Evolutionary conservation across 2,329 filamentous ascomycete species (phyloP), one percentile per base, ranked within the genome.

Genomic region (Elsinoe perseae): DNA sequence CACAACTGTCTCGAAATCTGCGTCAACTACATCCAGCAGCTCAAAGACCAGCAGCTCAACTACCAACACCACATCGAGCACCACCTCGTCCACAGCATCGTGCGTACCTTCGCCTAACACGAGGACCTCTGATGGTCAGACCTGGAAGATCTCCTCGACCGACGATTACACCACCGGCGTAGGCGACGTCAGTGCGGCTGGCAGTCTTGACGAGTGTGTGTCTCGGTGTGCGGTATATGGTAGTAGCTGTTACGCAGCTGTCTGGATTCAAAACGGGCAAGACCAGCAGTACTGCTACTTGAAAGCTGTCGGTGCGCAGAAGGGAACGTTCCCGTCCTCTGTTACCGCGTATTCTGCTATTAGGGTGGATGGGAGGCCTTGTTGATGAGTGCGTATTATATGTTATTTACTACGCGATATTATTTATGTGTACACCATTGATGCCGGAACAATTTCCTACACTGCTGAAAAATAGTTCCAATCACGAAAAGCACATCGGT

Each of bases 201-300:
- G 9, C 2, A 3, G 9, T 7, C 18, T 52, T 2, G 25, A 30
- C 10, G 28, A 30, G 9, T 52, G 48, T 16, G 30, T 52, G 2
- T 6, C n/a, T 23, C 28, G 25, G 6, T 52, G 48, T 20, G 25
- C 14, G 12, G 18, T 14, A 6, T 21, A 52, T 7, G 23, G 28
- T 2, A 7, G 18, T 3, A 18, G 34, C 9, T 52, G 48, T 12
- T 7, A 34, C 9, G 48, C 4, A 4, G 27, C 27, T 2, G 48
- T 52, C 16, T 52, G 48, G 48, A 27, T 52, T 10, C 4, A 5
- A 2, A 3, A 2, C 2, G 48, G 48, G 6, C 48, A 52, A 27
- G 48, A n/a, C 8, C 10, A 52, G 10, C 48, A 52, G 30, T 32
- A n/a, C n/a, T 52, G 48, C 48, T 52, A 52, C 27, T 7, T 34